A percentile compares a stretch with the other conserved stretches of the same genome.
Conservation (phyloP, 768 basidiomycete genomes). For the Dacryopinax primogenitus region DNA sequence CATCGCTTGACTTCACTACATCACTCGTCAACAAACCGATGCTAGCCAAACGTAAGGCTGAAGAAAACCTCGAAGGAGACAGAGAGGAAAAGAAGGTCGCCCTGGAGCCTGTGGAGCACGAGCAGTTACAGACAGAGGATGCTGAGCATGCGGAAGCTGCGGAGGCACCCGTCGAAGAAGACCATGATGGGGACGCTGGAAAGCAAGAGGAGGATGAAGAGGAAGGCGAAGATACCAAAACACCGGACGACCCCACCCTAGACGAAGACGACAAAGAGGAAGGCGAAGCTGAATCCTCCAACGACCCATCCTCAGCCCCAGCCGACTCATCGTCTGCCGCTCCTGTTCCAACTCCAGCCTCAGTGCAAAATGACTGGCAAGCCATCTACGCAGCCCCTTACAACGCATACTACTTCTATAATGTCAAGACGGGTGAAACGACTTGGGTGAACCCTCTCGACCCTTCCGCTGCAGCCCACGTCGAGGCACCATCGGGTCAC, state of each 20-base stretch:
- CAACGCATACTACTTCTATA: constrained; percentile 79
- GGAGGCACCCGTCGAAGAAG: not conserved
- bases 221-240: not conserved
- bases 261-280: constrained; percentile 10
- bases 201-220: not conserved
- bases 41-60: not conserved
- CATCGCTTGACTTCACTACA: not conserved
- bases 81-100: constrained; percentile 1
- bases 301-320: constrained; percentile 5
- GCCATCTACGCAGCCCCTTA: constrained; percentile 66
- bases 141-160: not conserved
- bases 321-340: not conserved
- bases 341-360: constrained; percentile 13
- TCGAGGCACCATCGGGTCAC: constrained; percentile 16
- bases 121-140: not conserved
- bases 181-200: no score
- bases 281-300: constrained; percentile 8
- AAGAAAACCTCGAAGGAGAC: not conserved
- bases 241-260: no score
- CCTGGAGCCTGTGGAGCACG: not conserved
- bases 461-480: constrained; percentile 21
- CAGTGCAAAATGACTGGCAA: constrained; percentile 47
- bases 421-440: constrained; percentile 58
- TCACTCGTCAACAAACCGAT: not conserved
- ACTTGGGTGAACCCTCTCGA: constrained; percentile 70